These are phyloP conservation scores for Diaporthe vexans DNA, from an alignment of 2,329 filamentous ascomycete genomes.

Conservation along the genomic window DNA sequence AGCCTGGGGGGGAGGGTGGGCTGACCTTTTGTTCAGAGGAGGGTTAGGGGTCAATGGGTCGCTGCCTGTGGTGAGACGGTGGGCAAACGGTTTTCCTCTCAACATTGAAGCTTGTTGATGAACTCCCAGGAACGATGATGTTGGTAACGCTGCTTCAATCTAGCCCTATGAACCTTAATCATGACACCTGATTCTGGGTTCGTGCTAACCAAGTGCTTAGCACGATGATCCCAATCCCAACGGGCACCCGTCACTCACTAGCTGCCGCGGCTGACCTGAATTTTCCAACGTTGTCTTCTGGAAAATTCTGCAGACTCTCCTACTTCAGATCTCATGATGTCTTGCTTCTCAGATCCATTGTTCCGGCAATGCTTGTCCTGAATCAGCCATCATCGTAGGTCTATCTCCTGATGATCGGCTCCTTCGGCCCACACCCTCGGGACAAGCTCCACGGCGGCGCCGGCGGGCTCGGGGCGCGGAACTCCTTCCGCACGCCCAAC, in stretches of 20 bases:
- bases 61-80: neutral
- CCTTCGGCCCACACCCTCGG: conserved; percentile 29
- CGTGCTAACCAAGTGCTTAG: neutral
- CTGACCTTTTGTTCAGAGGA: neutral
- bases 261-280: neutral
- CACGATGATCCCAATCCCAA: neutral
- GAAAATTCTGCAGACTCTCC: neutral
- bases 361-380: neutral
- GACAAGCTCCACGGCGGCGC: conserved; percentile 27
- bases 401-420: conserved; percentile 6
- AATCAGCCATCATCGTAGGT: neutral
- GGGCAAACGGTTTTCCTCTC: neutral
- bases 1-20: neutral
- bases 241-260: neutral
- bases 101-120: too few species aligned
- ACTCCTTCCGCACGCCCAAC: neutral
- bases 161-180: neutral
- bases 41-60: neutral
- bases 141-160: neutral
- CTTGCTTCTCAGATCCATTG: too few species aligned
- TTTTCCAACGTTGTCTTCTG: neutral
- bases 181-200: neutral
- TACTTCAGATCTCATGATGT: neutral
- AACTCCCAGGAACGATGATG: neutral
- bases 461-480: neutral